A percentile compares a stretch with the other conserved stretches of the same genome.
These are phyloP conservation scores for Clarkia xantiana DNA, from an alignment of 345 rosid species.

Conservation along the genomic window DNA sequence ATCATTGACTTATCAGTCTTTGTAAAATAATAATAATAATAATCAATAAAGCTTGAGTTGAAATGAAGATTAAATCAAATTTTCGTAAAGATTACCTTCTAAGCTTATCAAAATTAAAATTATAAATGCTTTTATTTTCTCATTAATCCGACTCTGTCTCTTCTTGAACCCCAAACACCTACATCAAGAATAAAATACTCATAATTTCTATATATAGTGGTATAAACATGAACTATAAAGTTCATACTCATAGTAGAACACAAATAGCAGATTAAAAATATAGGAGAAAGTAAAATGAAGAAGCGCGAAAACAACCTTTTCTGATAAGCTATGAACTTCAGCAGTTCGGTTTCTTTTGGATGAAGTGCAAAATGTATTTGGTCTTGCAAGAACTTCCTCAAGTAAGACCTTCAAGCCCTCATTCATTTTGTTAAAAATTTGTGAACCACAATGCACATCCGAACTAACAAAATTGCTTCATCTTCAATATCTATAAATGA, in stretches of 20 bases:
- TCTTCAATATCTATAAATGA: no score
- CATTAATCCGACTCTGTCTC: constrained; percentile 91
- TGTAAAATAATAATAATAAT: constrained; percentile 7
- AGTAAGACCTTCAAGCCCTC: constrained; percentile 53
- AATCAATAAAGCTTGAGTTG: neutral
- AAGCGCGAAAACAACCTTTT: constrained; percentile 54
- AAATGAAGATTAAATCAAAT: neutral
- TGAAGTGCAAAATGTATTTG: constrained; percentile 36
- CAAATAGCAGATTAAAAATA: no score
- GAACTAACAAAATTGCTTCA: no score
- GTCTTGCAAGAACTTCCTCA: constrained; percentile 35
- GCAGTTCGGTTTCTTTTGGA: constrained; percentile 93
- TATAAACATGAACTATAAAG: neutral
- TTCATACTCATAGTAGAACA: neutral
- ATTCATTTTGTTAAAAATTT: constrained; percentile 14
- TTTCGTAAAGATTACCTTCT: constrained; percentile 37
- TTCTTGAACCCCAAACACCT: constrained; percentile 45
- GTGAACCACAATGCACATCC: no score
- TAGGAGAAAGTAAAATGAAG: no score
- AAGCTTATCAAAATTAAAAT: constrained; percentile 91
- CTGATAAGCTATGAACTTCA: constrained; percentile 91
- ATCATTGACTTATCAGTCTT: constrained; percentile 91
- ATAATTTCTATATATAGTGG: no score
- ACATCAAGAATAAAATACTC: constrained; percentile 8
- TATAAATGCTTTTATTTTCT: constrained; percentile 92